Evolutionary conservation across 192 early-diverging fungal genomes (phyloP).

Genomic region (Linderina pennispora): DNA sequence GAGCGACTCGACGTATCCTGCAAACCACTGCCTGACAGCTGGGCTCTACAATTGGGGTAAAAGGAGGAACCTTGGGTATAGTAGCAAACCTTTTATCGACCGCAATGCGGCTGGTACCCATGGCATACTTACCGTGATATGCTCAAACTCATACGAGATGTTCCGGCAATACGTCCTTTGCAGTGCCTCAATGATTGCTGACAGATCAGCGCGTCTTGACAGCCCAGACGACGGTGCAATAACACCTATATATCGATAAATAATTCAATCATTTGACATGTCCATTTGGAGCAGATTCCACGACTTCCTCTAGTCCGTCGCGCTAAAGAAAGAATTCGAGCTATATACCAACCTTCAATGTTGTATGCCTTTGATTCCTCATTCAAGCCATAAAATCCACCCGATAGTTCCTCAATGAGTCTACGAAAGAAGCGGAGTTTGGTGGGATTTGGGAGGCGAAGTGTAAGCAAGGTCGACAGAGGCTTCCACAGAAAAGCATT

Average conservation of each 20-base stretch:
- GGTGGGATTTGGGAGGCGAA: conserved; percentile 63
- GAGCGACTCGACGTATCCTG: conserved; percentile 65
- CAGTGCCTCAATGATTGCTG: conserved; percentile 37
- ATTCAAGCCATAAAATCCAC: conserved; percentile 67
- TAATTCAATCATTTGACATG: not conserved
- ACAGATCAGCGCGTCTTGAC: conserved; percentile 11
- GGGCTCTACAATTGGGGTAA: conserved; percentile 33
- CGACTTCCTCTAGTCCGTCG: too few species aligned
- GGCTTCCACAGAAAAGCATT: too few species aligned
- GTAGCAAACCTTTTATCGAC: not conserved
- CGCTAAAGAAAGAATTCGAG: too few species aligned
- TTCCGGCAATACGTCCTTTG: conserved; percentile 66
- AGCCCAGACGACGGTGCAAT: conserved; percentile 12
- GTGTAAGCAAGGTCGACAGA: too few species aligned
- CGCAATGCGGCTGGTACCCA: not conserved
- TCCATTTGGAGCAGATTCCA: not conserved
- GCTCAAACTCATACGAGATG: conserved; percentile 91
- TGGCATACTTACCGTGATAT: conserved; percentile 56
- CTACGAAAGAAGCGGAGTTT: conserved; percentile 63
- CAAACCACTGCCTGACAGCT: conserved; percentile 81
- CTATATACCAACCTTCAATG: conserved; percentile 18
- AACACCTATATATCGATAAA: conserved; percentile 26
- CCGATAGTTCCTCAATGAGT: conserved; percentile 49
- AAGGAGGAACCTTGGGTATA: not conserved
- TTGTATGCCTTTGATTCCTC: conserved; percentile 41